Percentiles rank a stretch among this genome's conserved stretches.
Conservation (phyloP, 2,329 filamentous ascomycete species). For the Exserohilum rostratum region DNA sequence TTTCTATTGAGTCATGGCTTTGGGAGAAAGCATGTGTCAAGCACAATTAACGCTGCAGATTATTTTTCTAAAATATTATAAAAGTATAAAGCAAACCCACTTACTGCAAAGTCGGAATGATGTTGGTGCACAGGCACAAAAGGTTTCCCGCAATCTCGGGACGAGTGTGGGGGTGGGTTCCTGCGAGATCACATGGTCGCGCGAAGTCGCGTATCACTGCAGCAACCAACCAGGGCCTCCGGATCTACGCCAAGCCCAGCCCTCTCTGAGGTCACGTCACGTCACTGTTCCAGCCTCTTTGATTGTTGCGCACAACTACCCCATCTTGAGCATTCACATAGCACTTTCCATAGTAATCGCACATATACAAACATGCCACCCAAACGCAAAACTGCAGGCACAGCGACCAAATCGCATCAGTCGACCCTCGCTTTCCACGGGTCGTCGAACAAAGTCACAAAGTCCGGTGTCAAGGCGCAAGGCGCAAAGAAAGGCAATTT, state of each 20-base stretch:
- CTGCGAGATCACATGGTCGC: constrained; percentile 32
- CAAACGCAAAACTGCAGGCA: constrained; percentile 50
- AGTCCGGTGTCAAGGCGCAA: constrained; percentile 52
- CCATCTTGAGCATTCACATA: background rate
- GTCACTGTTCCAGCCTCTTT: constrained; percentile 16
- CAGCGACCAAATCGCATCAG: constrained; percentile 60
- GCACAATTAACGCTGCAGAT: no score
- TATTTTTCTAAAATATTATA: no score
- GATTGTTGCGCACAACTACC: constrained; percentile 13
- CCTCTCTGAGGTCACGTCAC: constrained; percentile 42
- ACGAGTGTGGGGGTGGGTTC: constrained; percentile 7
- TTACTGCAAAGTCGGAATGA: background rate
- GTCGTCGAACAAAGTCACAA: constrained; percentile 63
- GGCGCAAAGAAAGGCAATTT: constrained; percentile 50
- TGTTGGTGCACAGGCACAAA: background rate
- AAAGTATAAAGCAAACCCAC: background rate
- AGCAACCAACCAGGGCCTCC: constrained; percentile 28
- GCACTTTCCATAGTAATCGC: background rate
- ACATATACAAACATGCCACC: constrained; percentile 50
- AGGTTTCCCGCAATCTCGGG: constrained; percentile 3
- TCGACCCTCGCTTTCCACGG: constrained; percentile 68
- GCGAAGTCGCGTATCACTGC: constrained; percentile 31
- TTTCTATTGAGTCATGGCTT: no score
- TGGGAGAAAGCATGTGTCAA: no score
- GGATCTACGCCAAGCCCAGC: constrained; percentile 28